A percentile compares a stretch with the other conserved stretches of the same genome.
Evolutionary conservation across 805 yeast species (phyloP).

Genomic region (Saccharomyces jurei): DNA sequence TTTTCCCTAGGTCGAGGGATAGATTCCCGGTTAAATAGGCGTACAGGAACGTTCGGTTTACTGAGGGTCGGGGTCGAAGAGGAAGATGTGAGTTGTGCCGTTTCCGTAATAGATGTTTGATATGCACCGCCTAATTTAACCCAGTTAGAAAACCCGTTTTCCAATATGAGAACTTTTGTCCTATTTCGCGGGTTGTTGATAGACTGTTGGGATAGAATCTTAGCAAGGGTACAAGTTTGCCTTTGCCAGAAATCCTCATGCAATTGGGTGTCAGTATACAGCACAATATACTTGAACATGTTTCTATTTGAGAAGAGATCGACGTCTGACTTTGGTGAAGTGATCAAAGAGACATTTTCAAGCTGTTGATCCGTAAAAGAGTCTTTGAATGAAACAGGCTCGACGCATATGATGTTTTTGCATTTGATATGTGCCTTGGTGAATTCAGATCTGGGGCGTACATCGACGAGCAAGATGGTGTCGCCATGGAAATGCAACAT

Average conservation of each 20-base stretch:
- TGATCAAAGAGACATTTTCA: conserved; percentile 47
- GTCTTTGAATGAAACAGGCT: conserved; percentile 50
- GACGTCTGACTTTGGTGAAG: conserved; percentile 47
- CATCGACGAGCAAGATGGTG: conserved; percentile 50
- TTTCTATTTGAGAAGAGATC: conserved; percentile 42
- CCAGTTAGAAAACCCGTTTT: conserved; percentile 9
- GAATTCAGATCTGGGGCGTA: conserved; percentile 51
- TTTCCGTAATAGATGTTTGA: background rate
- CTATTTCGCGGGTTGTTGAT: conserved; percentile 5
- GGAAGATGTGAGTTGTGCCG: background rate
- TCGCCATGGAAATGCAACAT: conserved; percentile 5
- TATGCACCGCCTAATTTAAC: background rate
- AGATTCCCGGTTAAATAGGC: background rate
- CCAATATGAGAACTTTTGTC: conserved; percentile 4
- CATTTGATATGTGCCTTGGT: conserved; percentile 54
- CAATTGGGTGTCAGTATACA: conserved; percentile 32
- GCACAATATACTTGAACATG: conserved; percentile 52
- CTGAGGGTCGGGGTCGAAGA: background rate
- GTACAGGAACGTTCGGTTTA: background rate
- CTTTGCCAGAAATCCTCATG: conserved; percentile 3
- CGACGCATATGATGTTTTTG: conserved; percentile 56
- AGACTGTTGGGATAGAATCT: conserved; percentile 5
- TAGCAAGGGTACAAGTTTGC: conserved; percentile 4
- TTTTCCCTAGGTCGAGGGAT: background rate
- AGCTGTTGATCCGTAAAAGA: conserved; percentile 50